A percentile compares a stretch with the other conserved stretches of the same genome.
phyloP scores from a whole-genome alignment of 768 basidiomycete species.

The Kwoniella sp. region DNA sequence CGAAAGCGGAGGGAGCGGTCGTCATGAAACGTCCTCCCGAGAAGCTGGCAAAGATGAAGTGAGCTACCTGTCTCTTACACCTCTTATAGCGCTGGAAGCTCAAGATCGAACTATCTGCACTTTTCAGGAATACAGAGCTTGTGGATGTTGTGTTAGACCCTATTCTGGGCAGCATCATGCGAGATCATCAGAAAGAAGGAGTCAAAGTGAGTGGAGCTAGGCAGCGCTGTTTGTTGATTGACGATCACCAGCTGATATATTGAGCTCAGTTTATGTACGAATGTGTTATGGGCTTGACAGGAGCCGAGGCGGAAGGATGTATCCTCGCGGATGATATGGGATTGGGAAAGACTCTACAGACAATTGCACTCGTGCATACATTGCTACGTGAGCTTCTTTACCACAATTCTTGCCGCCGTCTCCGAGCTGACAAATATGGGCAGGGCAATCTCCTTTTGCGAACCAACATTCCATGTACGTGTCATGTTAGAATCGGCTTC shows the following conservation, averaged over 20 bases:
- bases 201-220: constrained; percentile 46
- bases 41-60: constrained; percentile 65
- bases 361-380: constrained; percentile 90
- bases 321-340: constrained; percentile 99
- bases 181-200: constrained; percentile 89
- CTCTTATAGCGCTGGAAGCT: no score
- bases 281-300: constrained; percentile 89
- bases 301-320: constrained; percentile 84
- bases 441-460: constrained; percentile 46
- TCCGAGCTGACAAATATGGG: constrained; percentile 6
- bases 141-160: constrained; percentile 85
- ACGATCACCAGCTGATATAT: constrained; percentile 54
- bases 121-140: constrained; percentile 50
- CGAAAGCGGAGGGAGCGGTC: constrained; percentile 71
- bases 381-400: constrained; percentile 68
- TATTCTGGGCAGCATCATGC: constrained; percentile 69
- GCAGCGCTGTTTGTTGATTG: neutral
- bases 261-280: constrained; percentile 84
- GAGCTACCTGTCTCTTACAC: no score
- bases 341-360: constrained; percentile 89
- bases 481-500: no score
- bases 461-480: constrained; percentile 36
- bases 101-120: no score
- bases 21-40: constrained; percentile 79
- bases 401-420: neutral